phyloP scores from a whole-genome alignment of 257 asterid genomes.

The Ilex asprella region DNA sequence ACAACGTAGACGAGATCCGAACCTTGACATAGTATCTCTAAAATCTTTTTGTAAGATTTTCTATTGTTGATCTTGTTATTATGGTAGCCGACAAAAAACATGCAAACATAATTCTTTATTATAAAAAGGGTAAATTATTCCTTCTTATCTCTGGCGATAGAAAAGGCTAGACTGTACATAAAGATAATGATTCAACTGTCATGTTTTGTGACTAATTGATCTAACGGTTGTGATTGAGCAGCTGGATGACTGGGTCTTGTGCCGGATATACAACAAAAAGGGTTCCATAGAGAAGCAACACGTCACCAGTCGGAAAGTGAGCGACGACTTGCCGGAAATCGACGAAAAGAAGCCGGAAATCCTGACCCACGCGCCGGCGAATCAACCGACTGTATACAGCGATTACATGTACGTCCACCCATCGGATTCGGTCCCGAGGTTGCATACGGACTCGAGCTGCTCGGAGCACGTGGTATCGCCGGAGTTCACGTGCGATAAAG shows the following conservation, averaged over 20 bases:
- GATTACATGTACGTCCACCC: slow-evolving; percentile 39
- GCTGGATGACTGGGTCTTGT: slow-evolving; percentile 94
- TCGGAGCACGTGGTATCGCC: slow-evolving; percentile 50
- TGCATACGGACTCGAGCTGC: slow-evolving; percentile 59
- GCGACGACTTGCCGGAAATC: slow-evolving; percentile 13
- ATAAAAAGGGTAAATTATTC: not conserved
- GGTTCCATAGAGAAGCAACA: slow-evolving; percentile 49
- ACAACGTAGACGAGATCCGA: too few relatives aligned
- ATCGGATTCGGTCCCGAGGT: slow-evolving; percentile 46
- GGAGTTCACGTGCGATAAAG: slow-evolving; percentile 40
- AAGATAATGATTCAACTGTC: not conserved
- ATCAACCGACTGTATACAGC: slow-evolving; percentile 34
- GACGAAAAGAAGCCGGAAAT: slow-evolving; percentile 51
- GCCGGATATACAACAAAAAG: slow-evolving; percentile 88
- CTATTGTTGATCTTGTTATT: too few relatives aligned
- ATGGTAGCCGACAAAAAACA: not conserved
- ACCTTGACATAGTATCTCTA: too few relatives aligned
- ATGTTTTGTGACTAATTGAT: slow-evolving; percentile 1
- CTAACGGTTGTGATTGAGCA: slow-evolving; percentile 29
- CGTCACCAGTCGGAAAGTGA: slow-evolving; percentile 1
- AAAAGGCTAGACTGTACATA: slow-evolving; percentile 15
- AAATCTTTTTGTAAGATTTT: not conserved
- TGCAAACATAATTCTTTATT: not conserved
- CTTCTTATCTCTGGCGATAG: too few relatives aligned
- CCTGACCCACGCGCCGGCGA: slow-evolving; percentile 34